Conservation (phyloP, 2,329 filamentous ascomycete genomes). For the Lizonia empirigonia region DNA sequence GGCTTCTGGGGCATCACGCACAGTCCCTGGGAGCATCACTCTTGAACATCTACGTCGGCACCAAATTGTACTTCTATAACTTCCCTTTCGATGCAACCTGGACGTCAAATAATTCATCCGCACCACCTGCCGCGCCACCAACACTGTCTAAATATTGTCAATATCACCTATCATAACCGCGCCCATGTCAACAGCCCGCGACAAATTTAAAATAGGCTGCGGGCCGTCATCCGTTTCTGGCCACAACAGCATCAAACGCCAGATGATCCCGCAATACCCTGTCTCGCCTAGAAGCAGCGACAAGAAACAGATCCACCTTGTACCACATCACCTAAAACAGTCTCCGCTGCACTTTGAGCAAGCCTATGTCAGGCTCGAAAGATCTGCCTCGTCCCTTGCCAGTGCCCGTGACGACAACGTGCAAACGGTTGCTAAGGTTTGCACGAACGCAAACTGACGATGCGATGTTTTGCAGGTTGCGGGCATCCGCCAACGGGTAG, state of each 20-base stretch:
- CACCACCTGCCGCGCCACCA: conserved; percentile 44
- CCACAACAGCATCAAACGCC: conserved; percentile 26
- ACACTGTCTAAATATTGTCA: conserved; percentile 44
- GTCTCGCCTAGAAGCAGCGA: conserved; percentile 14
- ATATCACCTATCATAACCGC: conserved; percentile 41
- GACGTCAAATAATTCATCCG: conserved; percentile 46
- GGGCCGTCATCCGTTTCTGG: conserved; percentile 33
- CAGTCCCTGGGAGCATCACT: conserved; percentile 43
- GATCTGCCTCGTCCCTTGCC: conserved; percentile 13
- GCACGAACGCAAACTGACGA: conserved; percentile 10
- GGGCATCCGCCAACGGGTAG: conserved; percentile 16
- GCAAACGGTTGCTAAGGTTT: conserved; percentile 6
- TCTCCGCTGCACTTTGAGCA: conserved; percentile 3
- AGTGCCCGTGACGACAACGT: conserved; percentile 24
- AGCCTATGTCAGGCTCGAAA: conserved; percentile 4
- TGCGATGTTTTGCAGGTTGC: conserved; percentile 11
- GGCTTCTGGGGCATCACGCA: conserved; percentile 44
- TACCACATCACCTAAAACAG: conserved; percentile 13
- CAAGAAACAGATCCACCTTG: conserved; percentile 17
- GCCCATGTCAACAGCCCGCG: conserved; percentile 37
- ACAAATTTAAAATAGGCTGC: conserved; percentile 31
- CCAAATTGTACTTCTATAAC: conserved; percentile 53
- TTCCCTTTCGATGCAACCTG: conserved; percentile 45
- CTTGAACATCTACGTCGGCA: conserved; percentile 47
- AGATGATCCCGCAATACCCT: conserved; percentile 28